A percentile compares a stretch with the other conserved stretches of the same genome.
These are phyloP conservation scores for Penicillium angulare DNA, from an alignment of 495 filamentous ascomycete species.

Conservation along the genomic window DNA sequence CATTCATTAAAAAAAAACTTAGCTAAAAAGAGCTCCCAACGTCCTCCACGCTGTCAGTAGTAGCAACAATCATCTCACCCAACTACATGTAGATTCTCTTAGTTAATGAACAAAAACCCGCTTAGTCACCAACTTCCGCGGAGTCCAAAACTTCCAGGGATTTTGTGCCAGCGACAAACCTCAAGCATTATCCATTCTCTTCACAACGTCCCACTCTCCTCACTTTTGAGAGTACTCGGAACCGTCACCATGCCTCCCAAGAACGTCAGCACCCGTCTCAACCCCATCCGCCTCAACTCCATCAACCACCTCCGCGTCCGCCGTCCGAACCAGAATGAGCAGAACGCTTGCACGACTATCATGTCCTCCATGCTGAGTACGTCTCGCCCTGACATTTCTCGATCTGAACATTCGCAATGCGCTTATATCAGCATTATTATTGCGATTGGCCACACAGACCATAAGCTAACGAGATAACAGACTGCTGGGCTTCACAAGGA, in stretches of 20 bases:
- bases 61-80: conserved; percentile 2
- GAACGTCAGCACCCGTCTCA: conserved; percentile 43
- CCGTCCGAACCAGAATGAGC: conserved; percentile 69
- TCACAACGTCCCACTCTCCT: conserved; percentile 26
- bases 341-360: conserved; percentile 76
- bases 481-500: conserved; percentile 92
- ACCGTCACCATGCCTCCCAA: conserved; percentile 50
- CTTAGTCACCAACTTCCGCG: conserved; percentile 45
- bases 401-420: neutral
- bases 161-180: conserved; percentile 12
- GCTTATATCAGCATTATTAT: neutral
- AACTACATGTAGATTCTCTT: neutral
- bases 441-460: too few relatives aligned
- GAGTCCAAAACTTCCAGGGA: conserved; percentile 32
- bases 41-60: too few relatives aligned
- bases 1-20: neutral
- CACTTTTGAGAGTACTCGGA: conserved; percentile 34
- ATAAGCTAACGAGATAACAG: conserved; percentile 45
- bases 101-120: neutral
- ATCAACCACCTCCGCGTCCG: conserved; percentile 80
- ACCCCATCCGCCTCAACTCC: conserved; percentile 80
- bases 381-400: conserved; percentile 23
- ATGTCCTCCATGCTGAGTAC: conserved; percentile 92
- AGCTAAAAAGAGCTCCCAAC: too few relatives aligned
- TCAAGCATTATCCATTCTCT: conserved; percentile 13